Base-by-base conservation (phyloP, 768 basidiomycete genomes). In the Lyophyllum decastes region DNA sequence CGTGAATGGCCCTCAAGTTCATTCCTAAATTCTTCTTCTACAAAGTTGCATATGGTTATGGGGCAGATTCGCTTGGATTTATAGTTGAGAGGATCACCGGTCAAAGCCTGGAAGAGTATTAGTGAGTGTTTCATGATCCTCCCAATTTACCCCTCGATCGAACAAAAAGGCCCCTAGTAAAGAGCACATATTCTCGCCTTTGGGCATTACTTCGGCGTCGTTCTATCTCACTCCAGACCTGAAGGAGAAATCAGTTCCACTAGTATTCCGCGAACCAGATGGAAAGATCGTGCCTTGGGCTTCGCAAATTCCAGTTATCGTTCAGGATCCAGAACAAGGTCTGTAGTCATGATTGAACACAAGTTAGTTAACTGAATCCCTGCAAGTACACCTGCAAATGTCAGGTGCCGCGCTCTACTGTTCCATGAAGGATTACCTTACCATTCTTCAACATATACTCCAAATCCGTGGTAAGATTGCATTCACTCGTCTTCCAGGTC, bases 71-170 rank as follows among this genome's bases (percentile, higher is more conserved):
- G 8, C 35, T 66, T 0, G 72, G 72, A 3, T 73, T 73, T 50
- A 61, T 72, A 14, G 57, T 73, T 6, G 68, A 73, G 40, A 62
- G 62, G 26, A 47, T 70, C 3, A 62, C 70, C 0, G 69, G 68
- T 1, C 55, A 66, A 51, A 64, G 61, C 8, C 60, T 73, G n/a
- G 70, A 72, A 49, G 57, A 69, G 25, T 73, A 69, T 33, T 68
- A 66, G 72, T 73, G 47, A 26, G 67, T 57, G 2, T 22, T 10
- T 21, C 1, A 17, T 26, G 41, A 17, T 27, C 4, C 34, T 25
- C 30, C 34, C 19, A 12, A 41, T 43, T n/a, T 47, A 30, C 1
- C 24, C 35, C n/a, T n/a, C n/a, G n/a, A n/a, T n/a, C n/a, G n/a
- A n/a, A n/a, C n/a, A 2, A 33, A 11, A 30, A 1, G 9, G 12